These are phyloP conservation scores for Trichoderma sp. DNA, from an alignment of 2,329 filamentous ascomycete genomes.

Conservation along the genomic window DNA sequence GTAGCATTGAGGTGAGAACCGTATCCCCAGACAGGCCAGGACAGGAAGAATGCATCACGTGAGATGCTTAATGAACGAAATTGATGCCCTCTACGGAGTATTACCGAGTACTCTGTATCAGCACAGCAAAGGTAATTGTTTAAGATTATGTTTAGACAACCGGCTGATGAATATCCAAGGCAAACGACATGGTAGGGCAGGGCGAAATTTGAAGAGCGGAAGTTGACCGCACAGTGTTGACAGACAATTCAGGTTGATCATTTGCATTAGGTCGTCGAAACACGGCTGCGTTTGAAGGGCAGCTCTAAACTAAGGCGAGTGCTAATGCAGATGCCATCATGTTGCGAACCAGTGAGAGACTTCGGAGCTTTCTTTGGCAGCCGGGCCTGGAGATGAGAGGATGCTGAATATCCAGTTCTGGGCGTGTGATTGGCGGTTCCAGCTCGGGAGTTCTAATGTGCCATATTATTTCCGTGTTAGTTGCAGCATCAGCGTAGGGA, in stretches of 20 bases:
- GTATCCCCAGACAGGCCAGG: not conserved
- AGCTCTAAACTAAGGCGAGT: not conserved
- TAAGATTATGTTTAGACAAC: not conserved
- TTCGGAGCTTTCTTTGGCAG: not conserved
- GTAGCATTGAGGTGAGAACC: not conserved
- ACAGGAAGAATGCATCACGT: not conserved
- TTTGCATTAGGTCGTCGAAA: not conserved
- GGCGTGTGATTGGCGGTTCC: not conserved
- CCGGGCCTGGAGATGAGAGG: not conserved
- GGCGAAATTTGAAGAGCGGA: not conserved
- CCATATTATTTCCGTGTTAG: not conserved
- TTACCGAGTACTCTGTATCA: not conserved
- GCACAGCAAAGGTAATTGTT: not conserved
- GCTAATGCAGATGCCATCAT: not conserved
- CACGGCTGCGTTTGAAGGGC: not conserved
- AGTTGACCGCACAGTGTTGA: not conserved
- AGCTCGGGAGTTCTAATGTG: not conserved
- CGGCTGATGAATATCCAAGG: not conserved
- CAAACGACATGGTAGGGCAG: not conserved
- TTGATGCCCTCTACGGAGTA: not conserved
- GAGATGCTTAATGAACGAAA: not conserved
- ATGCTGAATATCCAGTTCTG: not conserved
- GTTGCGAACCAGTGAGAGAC: not conserved
- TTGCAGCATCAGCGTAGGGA: not conserved
- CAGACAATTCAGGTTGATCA: not conserved